Base-by-base conservation (phyloP, 2,329 filamentous ascomycete genomes). In the Exophiala aquamarina region DNA sequence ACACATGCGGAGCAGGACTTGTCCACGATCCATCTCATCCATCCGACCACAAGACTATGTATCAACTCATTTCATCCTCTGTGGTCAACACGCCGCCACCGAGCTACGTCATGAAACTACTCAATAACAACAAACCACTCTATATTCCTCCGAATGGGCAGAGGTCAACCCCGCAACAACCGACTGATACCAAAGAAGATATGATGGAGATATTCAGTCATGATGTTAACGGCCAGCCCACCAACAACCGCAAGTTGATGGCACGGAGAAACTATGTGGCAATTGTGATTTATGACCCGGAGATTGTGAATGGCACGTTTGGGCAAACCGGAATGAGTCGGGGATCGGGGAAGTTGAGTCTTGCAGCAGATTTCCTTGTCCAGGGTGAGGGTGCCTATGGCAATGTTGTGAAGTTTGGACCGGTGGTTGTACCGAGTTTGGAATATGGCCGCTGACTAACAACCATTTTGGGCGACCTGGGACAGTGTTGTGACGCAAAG, bases 151-250 rank as follows among this genome's bases (percentile, higher is more conserved):
- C 81, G 44, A 98, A 98, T 67, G 92, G 92, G n/a, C 80, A 84
- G 58, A 75, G 81, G 55, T 79, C 74, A 50, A 77, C 78, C 1
- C 83, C 89, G 47, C 80, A 81, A 7, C 61, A 67, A 56, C 84
- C 86, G 1, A 86, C 84, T 2, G 93, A 98, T 66, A 98, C 93
- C 37, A 97, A 98, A 70, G 93, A 98, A 68, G 93, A 98, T 70
- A 98, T 98, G 93, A 95, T 98, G 87, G 93, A 98, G 73, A 94
- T 98, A 58, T 98, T 98, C 78, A 89, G 93, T 61, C 88, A 86
- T 6, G 93, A 98, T 60, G 89, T 93, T 13, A 89, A 85, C 44
- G 92, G 93, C n/a, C 75, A 82, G 28, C 76, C 83, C 1, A 79
- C 91, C 37, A 92, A 96, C 67, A 77, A 91, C 63, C 91, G 91